Evolutionary conservation across 352 stramenopile species (phyloP).

Genomic region (Phytophthora palmivora): DNA sequence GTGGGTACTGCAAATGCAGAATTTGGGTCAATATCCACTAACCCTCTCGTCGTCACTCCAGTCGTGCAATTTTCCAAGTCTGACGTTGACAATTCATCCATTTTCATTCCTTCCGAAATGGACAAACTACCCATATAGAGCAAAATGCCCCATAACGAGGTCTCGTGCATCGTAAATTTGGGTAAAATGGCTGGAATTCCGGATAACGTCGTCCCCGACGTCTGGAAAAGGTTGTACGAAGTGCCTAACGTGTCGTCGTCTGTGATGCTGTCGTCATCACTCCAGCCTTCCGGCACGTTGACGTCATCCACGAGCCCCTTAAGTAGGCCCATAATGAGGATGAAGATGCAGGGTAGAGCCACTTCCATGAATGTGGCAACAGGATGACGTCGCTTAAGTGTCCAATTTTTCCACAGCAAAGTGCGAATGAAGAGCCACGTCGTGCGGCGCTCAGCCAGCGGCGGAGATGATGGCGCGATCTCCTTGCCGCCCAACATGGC

Average conservation of each 20-base stretch:
- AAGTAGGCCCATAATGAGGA: conserved; percentile 59
- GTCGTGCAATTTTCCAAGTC: conserved; percentile 39
- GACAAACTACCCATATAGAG: conserved; percentile 57
- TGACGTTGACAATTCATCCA: conserved; percentile 48
- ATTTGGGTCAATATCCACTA: conserved; percentile 41
- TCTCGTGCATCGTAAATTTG: conserved; percentile 64
- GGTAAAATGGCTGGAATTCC: conserved; percentile 41
- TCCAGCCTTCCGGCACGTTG: conserved; percentile 58
- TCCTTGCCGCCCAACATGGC: conserved; percentile 31
- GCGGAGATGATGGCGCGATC: not conserved
- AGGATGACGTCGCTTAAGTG: conserved; percentile 64
- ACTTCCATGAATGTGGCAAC: conserved; percentile 65
- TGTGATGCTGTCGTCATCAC: conserved; percentile 30
- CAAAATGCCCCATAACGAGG: conserved; percentile 58
- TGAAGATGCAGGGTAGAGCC: conserved; percentile 62
- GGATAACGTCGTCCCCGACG: conserved; percentile 36
- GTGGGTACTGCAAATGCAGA: conserved; percentile 47
- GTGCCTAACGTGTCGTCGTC: conserved; percentile 40
- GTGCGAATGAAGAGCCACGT: conserved; percentile 39
- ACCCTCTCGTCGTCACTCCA: conserved; percentile 35
- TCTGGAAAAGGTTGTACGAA: conserved; percentile 64
- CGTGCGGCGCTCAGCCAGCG: conserved; percentile 33
- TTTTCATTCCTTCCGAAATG: conserved; percentile 40
- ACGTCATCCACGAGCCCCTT: conserved; percentile 61
- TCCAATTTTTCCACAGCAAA: conserved; percentile 66